Conservation (phyloP, 2,329 filamentous ascomycete species). For the Microcera coccophila region DNA sequence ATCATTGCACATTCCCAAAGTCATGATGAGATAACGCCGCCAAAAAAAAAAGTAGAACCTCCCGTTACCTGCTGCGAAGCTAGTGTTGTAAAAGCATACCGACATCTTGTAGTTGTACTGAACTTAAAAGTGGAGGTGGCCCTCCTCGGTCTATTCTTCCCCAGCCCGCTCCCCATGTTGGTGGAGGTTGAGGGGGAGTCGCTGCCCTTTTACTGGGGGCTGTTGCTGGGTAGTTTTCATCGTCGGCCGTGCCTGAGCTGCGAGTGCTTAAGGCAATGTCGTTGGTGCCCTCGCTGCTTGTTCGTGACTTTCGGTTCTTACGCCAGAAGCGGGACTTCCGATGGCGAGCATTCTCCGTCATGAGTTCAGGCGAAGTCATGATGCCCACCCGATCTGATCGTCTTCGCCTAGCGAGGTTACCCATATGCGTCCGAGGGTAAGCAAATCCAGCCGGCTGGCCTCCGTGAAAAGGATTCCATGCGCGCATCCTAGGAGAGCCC, state of each 20-base stretch:
- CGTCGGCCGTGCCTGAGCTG: slow-evolving; percentile 25
- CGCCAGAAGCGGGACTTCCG: slow-evolving; percentile 30
- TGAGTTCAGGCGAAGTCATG: slow-evolving; percentile 42
- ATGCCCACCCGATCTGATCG: slow-evolving; percentile 37
- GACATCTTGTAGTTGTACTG: slow-evolving; percentile 33
- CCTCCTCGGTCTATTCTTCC: slow-evolving; percentile 29
- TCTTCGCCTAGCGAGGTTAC: slow-evolving; percentile 24
- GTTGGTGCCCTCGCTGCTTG: slow-evolving; percentile 26
- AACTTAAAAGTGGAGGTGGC: slow-evolving; percentile 25
- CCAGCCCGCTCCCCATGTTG: slow-evolving; percentile 32
- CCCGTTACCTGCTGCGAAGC: no score
- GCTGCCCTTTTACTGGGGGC: slow-evolving; percentile 9
- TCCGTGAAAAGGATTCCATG: slow-evolving; percentile 48
- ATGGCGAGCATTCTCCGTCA: slow-evolving; percentile 23
- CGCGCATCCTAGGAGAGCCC: slow-evolving; percentile 28
- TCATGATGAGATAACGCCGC: slow-evolving; percentile 19
- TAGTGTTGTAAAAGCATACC: slow-evolving; percentile 28
- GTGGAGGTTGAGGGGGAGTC: slow-evolving; percentile 18
- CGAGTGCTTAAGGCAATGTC: slow-evolving; percentile 33
- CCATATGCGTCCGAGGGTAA: slow-evolving; percentile 37
- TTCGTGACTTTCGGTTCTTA: slow-evolving; percentile 23
- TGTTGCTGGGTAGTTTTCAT: slow-evolving; percentile 22
- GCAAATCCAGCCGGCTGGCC: slow-evolving; percentile 50
- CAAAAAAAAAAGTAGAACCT: slow-evolving; percentile 16
- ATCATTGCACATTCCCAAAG: slow-evolving; percentile 27